A percentile compares a stretch with the other conserved stretches of the same genome.
These are phyloP conservation scores for Petrea volubilis DNA, from an alignment of 257 asterid species.

Conservation along the genomic window DNA sequence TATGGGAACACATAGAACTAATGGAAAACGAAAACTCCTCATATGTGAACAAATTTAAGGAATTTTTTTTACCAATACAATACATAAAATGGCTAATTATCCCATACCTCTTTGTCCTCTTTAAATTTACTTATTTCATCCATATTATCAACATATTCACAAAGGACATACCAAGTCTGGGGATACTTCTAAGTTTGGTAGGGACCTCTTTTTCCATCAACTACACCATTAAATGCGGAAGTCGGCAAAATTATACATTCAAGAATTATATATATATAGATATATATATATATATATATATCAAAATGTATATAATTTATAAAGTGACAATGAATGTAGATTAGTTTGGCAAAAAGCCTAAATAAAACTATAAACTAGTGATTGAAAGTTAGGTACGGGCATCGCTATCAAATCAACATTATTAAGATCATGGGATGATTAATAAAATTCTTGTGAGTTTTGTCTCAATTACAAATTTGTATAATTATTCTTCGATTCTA, in stretches of 20 bases:
- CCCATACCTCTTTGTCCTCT: constrained; percentile 8
- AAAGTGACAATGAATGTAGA: too few relatives aligned
- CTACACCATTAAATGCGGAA: neutral
- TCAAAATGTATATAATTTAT: too few relatives aligned
- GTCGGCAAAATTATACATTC: neutral
- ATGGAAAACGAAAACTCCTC: constrained; percentile 35
- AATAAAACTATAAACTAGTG: too few relatives aligned
- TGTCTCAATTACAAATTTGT: too few relatives aligned
- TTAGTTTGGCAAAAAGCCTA: too few relatives aligned
- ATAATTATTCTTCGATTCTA: too few relatives aligned
- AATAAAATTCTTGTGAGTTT: too few relatives aligned
- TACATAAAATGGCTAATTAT: constrained; percentile 23
- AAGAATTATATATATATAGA: neutral
- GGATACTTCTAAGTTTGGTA: neutral
- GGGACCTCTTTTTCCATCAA: neutral
- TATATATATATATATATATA: too few relatives aligned
- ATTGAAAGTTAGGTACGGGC: too few relatives aligned
- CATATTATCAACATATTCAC: constrained; percentile 9
- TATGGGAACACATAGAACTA: constrained; percentile 3
- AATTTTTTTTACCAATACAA: constrained; percentile 30
- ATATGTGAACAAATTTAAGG: constrained; percentile 16
- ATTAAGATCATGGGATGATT: too few relatives aligned
- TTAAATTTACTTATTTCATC: constrained; percentile 10
- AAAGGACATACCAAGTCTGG: neutral
- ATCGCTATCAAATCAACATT: too few relatives aligned